phyloP scores from a whole-genome alignment of 352 stramenopile genomes.

The Ochromonadaceae sp. region DNA sequence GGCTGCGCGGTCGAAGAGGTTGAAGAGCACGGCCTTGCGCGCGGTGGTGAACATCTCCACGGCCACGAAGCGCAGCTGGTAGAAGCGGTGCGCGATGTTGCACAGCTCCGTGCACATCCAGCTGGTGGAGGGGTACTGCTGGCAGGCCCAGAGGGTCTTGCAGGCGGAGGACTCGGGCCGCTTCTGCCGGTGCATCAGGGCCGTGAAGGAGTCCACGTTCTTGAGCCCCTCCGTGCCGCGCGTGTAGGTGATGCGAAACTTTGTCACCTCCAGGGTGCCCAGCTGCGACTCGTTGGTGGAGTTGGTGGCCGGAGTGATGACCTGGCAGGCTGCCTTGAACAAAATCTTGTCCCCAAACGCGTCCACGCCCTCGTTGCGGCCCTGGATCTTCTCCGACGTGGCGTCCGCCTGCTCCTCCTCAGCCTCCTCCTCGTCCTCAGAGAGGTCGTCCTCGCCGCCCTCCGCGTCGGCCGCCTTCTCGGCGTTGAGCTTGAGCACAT shows the following conservation, averaged over 20 bases:
- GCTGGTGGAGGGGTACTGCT: neutral
- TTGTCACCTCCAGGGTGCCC: neutral
- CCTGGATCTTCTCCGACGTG: too few relatives aligned
- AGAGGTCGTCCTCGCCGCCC: neutral
- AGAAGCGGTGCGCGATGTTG: neutral
- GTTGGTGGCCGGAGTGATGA: constrained; percentile 1
- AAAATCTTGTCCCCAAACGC: neutral
- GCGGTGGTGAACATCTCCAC: constrained; percentile 11
- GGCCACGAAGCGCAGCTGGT: neutral
- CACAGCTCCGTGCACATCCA: neutral
- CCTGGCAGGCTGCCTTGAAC: neutral
- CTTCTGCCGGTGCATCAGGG: neutral
- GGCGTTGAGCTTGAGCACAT: neutral
- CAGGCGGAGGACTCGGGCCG: neutral
- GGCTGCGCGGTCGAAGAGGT: neutral
- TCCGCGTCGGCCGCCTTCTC: neutral
- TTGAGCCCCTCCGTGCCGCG: neutral
- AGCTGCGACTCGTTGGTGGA: neutral
- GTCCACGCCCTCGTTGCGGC: too few relatives aligned
- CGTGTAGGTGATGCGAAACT: neutral
- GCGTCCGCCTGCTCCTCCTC: neutral
- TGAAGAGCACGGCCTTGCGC: neutral
- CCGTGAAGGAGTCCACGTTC: neutral
- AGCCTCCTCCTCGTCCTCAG: neutral
- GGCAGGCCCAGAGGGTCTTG: neutral